phyloP scores from a whole-genome alignment of 352 stramenopile species.

The Phytophthora fragariaefolia region DNA sequence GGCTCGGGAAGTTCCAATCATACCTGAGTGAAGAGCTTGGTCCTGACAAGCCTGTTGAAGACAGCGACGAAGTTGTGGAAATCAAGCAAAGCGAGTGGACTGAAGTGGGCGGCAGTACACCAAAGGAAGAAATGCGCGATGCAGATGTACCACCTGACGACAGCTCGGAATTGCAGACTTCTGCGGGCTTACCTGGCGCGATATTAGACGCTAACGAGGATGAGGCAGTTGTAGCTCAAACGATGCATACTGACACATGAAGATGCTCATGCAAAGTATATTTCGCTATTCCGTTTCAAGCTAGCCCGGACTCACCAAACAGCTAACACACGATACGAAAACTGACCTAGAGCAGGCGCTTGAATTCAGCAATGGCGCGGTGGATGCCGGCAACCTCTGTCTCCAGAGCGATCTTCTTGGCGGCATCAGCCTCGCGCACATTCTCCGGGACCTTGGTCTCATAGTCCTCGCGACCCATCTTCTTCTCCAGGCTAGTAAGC shows the following conservation, averaged over 20 bases:
- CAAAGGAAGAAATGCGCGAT: constrained; percentile 7
- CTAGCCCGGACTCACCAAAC: constrained; percentile 8
- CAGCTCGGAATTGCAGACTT: constrained; percentile 6
- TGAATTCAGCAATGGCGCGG: constrained; percentile 78
- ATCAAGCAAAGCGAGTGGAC: constrained; percentile 13
- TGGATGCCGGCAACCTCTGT: constrained; percentile 86
- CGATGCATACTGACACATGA: constrained; percentile 9
- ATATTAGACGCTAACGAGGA: constrained; percentile 23
- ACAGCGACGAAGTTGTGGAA: constrained; percentile 10
- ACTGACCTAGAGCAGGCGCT: constrained; percentile 66
- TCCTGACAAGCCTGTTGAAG: constrained; percentile 9
- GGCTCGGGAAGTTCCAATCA: constrained; percentile 46
- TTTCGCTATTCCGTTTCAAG: constrained; percentile 22
- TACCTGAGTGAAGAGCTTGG: constrained; percentile 47
- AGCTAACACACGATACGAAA: constrained; percentile 10
- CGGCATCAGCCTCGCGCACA: constrained; percentile 78
- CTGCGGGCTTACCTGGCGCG: constrained; percentile 29
- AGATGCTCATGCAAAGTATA: constrained; percentile 36
- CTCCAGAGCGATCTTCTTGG: constrained; percentile 79
- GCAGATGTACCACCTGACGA: constrained; percentile 8
- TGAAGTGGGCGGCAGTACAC: background rate
- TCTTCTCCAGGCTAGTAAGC: constrained; percentile 78
- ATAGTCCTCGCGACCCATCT: constrained; percentile 85
- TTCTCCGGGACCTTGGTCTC: constrained; percentile 79
- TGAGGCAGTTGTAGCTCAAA: constrained; percentile 5